phyloP scores from a whole-genome alignment of 1,284 basidiomycete species.

The Ustilago crameri region DNA sequence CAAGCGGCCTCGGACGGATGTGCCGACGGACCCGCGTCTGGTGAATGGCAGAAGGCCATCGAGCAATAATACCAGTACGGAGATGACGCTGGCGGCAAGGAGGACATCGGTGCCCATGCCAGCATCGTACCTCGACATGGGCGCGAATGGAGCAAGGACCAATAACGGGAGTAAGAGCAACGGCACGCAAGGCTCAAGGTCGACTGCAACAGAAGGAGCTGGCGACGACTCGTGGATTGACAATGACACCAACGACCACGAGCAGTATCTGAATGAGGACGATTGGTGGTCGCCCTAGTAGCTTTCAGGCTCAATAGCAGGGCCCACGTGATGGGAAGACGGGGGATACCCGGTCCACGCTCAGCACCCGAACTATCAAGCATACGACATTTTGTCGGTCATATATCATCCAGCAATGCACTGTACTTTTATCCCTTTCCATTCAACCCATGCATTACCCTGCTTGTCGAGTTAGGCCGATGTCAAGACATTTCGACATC shows the following conservation, averaged over 20 bases:
- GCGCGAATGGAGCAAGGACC: conserved; percentile 1
- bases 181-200: not conserved
- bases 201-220: conserved; percentile 1
- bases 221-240: conserved; percentile 42
- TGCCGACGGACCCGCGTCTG: conserved; percentile 22
- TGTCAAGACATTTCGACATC: no score
- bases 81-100: not conserved
- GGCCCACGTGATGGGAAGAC: no score
- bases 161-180: conserved; percentile 14
- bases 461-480: no score
- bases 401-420: conserved; percentile 1
- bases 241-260: conserved; percentile 29
- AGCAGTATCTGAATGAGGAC: conserved; percentile 39
- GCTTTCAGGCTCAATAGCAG: no score
- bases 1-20: conserved; percentile 26
- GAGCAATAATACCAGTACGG: not conserved
- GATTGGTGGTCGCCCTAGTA: conserved; percentile 29
- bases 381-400: no score
- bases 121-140: conserved; percentile 25
- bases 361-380: not conserved
- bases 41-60: conserved; percentile 14
- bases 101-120: conserved; percentile 7
- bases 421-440: conserved; percentile 10
- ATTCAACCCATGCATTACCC: no score
- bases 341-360: no score